phyloP scores from a whole-genome alignment of 2,329 filamentous ascomycete genomes.

The Septoria linicola region DNA sequence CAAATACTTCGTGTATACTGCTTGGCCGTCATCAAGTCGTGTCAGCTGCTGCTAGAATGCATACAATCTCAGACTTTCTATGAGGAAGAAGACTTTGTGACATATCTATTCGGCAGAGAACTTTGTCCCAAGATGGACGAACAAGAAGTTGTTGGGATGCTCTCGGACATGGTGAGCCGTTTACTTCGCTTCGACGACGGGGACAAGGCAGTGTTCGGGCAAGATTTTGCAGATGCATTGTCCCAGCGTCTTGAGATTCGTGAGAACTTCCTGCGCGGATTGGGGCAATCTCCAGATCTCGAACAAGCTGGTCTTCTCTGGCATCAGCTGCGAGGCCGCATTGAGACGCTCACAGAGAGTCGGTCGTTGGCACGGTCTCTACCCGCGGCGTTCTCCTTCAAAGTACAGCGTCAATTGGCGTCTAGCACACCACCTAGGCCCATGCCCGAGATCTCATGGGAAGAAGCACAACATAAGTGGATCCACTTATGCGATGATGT shows the following conservation, averaged over 20 bases:
- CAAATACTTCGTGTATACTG: constrained; percentile 81
- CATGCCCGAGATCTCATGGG: constrained; percentile 73
- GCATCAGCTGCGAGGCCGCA: constrained; percentile 33
- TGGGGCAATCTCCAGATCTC: constrained; percentile 24
- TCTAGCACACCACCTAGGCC: constrained; percentile 92
- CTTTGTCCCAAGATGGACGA: constrained; percentile 66
- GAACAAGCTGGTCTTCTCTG: constrained; percentile 42
- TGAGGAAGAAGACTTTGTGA: constrained; percentile 97
- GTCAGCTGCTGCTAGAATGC: constrained; percentile 71
- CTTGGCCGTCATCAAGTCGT: constrained; percentile 77
- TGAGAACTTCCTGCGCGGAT: constrained; percentile 55
- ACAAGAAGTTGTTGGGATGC: constrained; percentile 54
- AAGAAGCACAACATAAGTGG: constrained; percentile 69
- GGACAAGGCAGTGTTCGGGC: constrained; percentile 18
- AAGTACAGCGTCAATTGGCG: constrained; percentile 85
- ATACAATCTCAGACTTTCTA: constrained; percentile 86
- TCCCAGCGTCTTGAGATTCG: constrained; percentile 63
- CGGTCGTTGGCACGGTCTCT: constrained; percentile 64
- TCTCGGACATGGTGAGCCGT: constrained; percentile 55
- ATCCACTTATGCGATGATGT: constrained; percentile 70
- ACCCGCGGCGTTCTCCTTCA: constrained; percentile 79
- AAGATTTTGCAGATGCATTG: constrained; percentile 28
- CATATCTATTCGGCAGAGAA: constrained; percentile 80
- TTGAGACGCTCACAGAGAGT: constrained; percentile 52
- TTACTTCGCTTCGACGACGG: constrained; percentile 42